Evolutionary conservation across 257 asterid genomes (phyloP).

Genomic region (Solanum clarkiae): DNA sequence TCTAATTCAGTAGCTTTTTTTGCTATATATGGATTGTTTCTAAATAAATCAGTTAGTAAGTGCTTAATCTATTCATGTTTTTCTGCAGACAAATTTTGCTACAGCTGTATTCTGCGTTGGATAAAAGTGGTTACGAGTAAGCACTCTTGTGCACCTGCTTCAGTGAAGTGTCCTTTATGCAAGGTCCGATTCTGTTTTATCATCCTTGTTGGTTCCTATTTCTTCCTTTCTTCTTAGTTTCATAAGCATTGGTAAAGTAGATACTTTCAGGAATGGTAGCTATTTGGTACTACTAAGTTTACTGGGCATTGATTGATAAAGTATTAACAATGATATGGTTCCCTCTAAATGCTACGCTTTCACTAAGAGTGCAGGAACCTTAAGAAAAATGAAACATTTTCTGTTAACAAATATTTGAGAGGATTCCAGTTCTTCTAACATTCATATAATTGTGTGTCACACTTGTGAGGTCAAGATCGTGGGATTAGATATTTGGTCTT

Average conservation of each 20-base stretch:
- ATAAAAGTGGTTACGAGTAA: constrained; percentile 33
- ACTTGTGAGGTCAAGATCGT: background rate
- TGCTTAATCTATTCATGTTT: constrained; percentile 2
- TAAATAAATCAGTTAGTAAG: background rate
- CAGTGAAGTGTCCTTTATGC: constrained; percentile 64
- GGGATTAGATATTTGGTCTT: background rate
- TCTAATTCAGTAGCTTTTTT: background rate
- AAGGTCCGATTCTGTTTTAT: constrained; percentile 36
- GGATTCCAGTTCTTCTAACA: background rate
- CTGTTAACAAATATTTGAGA: background rate
- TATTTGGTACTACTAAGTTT: background rate
- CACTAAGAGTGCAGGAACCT: background rate
- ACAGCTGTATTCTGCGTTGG: constrained; percentile 60
- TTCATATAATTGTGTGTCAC: background rate
- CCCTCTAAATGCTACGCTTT: background rate
- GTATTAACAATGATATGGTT: background rate
- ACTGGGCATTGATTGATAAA: background rate
- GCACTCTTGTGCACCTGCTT: constrained; percentile 21
- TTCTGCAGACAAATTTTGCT: constrained; percentile 70
- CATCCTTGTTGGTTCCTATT: background rate
- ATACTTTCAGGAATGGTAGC: background rate
- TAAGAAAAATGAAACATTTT: background rate
- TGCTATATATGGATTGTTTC: background rate
- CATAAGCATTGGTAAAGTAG: background rate
- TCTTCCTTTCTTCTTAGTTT: background rate